Conservation (phyloP, 78 protist species). For the Planoprotostelium fungivorum region DNA sequence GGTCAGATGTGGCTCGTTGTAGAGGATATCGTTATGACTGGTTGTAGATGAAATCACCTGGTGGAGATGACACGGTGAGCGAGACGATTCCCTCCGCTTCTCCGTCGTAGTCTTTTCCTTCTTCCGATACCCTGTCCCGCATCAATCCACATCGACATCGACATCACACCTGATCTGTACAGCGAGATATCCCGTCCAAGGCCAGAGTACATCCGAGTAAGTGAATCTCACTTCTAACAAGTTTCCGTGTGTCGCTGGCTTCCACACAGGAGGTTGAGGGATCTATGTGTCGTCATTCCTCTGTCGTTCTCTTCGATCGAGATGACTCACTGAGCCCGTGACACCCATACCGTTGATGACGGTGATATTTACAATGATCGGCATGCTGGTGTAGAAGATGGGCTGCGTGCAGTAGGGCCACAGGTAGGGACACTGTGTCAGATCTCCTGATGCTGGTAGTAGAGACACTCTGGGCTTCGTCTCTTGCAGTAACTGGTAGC, state of each 20-base stretch:
- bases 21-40: background rate
- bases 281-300: background rate
- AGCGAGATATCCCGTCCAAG: conserved; percentile 85
- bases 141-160: background rate
- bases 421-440: conserved; percentile 70
- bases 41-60: background rate
- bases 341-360: conserved; percentile 71
- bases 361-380: conserved; percentile 79
- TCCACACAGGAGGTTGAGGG: conserved; percentile 12
- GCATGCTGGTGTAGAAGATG: conserved; percentile 53
- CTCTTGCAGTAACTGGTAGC: conserved; percentile 6
- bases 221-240: conserved; percentile 19
- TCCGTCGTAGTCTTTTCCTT: conserved; percentile 33
- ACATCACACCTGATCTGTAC: conserved; percentile 14
- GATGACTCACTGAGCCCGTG: background rate
- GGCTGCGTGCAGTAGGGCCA: conserved; percentile 95
- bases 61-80: conserved; percentile 16
- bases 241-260: conserved; percentile 32
- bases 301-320: background rate
- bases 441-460: conserved; percentile 56
- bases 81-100: conserved; percentile 39
- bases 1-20: background rate
- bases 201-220: conserved; percentile 64
- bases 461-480: conserved; percentile 55
- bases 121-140: conserved; percentile 18